A percentile compares a stretch with the other conserved stretches of the same genome.
Evolutionary conservation across 2,329 filamentous ascomycete species (phyloP).

Genomic region (Ophiostoma sp.): DNA sequence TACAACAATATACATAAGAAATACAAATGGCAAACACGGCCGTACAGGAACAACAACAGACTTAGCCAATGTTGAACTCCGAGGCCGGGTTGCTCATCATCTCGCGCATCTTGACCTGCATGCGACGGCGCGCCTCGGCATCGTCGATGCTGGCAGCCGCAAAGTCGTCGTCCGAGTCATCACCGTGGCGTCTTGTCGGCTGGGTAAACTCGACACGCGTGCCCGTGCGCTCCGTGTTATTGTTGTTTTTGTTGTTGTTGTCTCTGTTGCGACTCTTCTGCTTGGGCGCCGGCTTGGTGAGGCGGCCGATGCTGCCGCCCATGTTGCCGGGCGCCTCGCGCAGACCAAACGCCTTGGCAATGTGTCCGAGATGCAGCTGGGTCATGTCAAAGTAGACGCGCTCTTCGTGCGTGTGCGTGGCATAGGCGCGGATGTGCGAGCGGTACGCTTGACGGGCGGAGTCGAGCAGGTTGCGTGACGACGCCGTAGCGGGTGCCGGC

Average conservation of each 20-base stretch:
- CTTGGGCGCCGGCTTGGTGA: conserved; percentile 38
- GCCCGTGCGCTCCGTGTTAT: conserved; percentile 21
- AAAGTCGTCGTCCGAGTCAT: conserved; percentile 34
- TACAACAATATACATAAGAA: not conserved
- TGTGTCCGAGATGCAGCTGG: conserved; percentile 81
- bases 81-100: conserved; percentile 27
- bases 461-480: conserved; percentile 59
- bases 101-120: conserved; percentile 32
- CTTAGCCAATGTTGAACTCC: conserved; percentile 30
- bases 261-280: conserved; percentile 19
- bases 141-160: conserved; percentile 39
- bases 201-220: not conserved
- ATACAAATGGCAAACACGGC: not conserved
- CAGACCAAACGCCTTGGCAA: conserved; percentile 88
- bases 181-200: conserved; percentile 17
- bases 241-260: not conserved
- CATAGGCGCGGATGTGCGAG: conserved; percentile 88
- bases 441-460: conserved; percentile 81
- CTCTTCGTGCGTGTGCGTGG: conserved; percentile 84
- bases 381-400: conserved; percentile 86
- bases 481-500: conserved; percentile 29
- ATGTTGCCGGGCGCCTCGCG: conserved; percentile 85
- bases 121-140: conserved; percentile 57
- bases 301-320: conserved; percentile 51
- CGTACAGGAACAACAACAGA: not conserved